These are phyloP conservation scores for Colletotrichum sp. DNA, from an alignment of 2,329 filamentous ascomycete species.

Conservation along the genomic window DNA sequence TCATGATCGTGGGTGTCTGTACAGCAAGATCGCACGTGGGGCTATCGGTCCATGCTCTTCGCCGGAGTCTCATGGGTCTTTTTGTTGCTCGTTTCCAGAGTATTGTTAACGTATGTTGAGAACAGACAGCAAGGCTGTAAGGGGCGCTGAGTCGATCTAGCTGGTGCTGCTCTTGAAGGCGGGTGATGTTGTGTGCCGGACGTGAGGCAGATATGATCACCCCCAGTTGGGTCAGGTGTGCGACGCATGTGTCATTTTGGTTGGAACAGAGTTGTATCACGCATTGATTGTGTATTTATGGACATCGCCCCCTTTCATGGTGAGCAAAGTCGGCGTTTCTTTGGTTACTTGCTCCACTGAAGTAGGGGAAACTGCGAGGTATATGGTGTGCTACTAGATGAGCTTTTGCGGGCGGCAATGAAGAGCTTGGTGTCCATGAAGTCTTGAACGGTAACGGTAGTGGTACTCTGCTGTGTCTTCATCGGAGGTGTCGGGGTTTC, in stretches of 20 bases:
- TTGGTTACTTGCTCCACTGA: not conserved
- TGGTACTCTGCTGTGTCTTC: not conserved
- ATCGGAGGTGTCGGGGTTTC: not conserved
- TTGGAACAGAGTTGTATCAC: not conserved
- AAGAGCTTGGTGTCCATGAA: too few relatives aligned
- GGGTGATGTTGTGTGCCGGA: not conserved
- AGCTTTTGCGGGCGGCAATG: too few relatives aligned
- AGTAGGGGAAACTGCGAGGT: not conserved
- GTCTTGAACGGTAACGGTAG: not conserved
- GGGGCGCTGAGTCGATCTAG: accelerated
- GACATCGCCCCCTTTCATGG: not conserved
- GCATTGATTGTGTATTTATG: not conserved
- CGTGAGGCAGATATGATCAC: not conserved
- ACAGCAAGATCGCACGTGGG: not conserved
- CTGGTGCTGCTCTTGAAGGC: not conserved
- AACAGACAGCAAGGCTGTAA: accelerated
- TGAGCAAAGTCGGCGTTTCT: not conserved
- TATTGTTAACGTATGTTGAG: accelerated
- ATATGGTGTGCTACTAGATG: not conserved
- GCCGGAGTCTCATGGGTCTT: not conserved
- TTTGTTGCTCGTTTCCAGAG: not conserved
- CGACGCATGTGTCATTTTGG: not conserved
- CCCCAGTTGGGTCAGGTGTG: not conserved
- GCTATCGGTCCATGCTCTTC: not conserved
- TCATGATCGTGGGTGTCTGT: accelerated